Evolutionary conservation across 805 yeast species (phyloP).

Genomic region (Naumovozyma baii): DNA sequence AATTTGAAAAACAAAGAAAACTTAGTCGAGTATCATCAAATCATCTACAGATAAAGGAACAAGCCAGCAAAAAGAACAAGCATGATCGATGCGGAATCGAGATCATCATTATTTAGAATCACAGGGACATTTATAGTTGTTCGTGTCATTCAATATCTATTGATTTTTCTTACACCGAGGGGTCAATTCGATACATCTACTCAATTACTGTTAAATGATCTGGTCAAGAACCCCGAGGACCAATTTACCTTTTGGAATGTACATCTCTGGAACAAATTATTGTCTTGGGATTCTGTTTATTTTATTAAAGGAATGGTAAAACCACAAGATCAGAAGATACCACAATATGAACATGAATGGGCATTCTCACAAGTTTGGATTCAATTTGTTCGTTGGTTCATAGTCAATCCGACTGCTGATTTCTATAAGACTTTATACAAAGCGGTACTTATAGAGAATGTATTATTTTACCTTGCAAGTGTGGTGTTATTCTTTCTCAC

Average conservation of each 20-base stretch:
- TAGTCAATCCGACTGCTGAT: constrained; percentile 11
- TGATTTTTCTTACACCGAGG: constrained; percentile 18
- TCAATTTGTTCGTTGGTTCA: constrained; percentile 31
- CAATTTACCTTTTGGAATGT: constrained; percentile 12
- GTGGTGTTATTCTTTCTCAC: constrained; percentile 45
- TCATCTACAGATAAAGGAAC: too few relatives aligned
- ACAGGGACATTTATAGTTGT: constrained; percentile 5
- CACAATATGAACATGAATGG: constrained; percentile 76
- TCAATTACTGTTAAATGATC: constrained; percentile 12
- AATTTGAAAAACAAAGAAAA: too few relatives aligned
- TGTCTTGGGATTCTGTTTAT: constrained; percentile 83
- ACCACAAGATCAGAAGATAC: constrained; percentile 30
- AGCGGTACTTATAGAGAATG: constrained; percentile 43
- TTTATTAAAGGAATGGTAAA: constrained; percentile 45
- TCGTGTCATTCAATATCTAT: constrained; percentile 17
- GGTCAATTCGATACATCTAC: constrained; percentile 28
- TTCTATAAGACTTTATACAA: constrained; percentile 38
- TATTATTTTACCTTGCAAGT: constrained; percentile 41
- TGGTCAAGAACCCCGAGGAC: constrained; percentile 1
- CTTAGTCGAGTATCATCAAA: too few relatives aligned
- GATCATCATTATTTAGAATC: background rate
- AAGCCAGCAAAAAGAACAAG: too few relatives aligned
- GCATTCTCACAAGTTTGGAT: constrained; percentile 82
- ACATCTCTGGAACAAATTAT: constrained; percentile 40
- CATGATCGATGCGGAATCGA: too few relatives aligned